These are phyloP conservation scores for Senecio squalidus DNA, from an alignment of 140 eudicot species.

Conservation along the genomic window DNA sequence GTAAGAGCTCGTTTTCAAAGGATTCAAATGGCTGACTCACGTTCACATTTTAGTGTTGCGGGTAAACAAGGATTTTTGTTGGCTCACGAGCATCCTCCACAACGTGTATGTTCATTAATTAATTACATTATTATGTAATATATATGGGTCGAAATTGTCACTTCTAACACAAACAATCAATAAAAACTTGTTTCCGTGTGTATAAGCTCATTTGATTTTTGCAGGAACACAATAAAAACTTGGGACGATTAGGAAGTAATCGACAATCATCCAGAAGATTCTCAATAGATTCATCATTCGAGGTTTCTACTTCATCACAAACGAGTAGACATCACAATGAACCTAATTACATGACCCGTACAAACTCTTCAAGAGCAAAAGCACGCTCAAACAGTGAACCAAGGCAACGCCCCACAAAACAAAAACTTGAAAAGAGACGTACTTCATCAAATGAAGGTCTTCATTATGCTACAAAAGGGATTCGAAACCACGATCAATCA, in stretches of 20 bases:
- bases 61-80: constrained; percentile 4
- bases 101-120: constrained; percentile 15
- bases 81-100: constrained; percentile 24
- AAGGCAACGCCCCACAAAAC: constrained; percentile 49
- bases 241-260: constrained; percentile 4
- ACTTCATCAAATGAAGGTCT: constrained; percentile 36
- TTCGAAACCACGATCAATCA: constrained; percentile 5
- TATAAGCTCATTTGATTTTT: no score
- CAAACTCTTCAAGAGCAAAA: constrained; percentile 67
- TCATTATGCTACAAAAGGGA: not conserved
- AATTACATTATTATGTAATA: no score
- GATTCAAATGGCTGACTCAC: constrained; percentile 34
- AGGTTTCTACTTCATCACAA: constrained; percentile 12
- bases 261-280: constrained; percentile 28
- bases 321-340: constrained; percentile 9
- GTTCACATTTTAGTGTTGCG: not conserved
- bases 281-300: constrained; percentile 23
- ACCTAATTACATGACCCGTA: constrained; percentile 64
- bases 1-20: constrained; percentile 71
- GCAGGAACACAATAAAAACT: constrained; percentile 21
- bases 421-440: constrained; percentile 30
- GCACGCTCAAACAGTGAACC: constrained; percentile 70
- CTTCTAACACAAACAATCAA: no score
- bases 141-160: no score
- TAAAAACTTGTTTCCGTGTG: no score